These are phyloP conservation scores for Fusarium marasasianum DNA, from an alignment of 2,329 filamentous ascomycete species.

Conservation along the genomic window DNA sequence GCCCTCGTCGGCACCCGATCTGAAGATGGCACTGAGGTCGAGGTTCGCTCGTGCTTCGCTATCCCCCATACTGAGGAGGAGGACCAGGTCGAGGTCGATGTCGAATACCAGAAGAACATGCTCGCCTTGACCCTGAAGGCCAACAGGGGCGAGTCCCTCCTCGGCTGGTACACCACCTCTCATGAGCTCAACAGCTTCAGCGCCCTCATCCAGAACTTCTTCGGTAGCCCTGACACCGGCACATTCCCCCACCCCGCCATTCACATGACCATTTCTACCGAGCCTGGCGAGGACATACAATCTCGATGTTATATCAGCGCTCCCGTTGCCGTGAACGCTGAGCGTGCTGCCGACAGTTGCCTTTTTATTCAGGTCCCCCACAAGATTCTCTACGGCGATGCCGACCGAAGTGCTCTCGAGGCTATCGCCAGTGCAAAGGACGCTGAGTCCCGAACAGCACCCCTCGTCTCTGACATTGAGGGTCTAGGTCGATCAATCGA, in stretches of 20 bases:
- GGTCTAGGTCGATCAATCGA: slow-evolving; percentile 85
- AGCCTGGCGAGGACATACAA: slow-evolving; percentile 87
- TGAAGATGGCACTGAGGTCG: slow-evolving; percentile 96
- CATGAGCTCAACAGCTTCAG: slow-evolving; percentile 98
- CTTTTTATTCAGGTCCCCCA: slow-evolving; percentile 98
- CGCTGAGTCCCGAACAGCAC: slow-evolving; percentile 75
- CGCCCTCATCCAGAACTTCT: slow-evolving; percentile 98
- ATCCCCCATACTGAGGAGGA: slow-evolving; percentile 98
- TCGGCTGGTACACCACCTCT: slow-evolving; percentile 98
- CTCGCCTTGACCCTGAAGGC: slow-evolving; percentile 93
- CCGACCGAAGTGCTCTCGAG: slow-evolving; percentile 74
- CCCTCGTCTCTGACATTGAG: slow-evolving; percentile 88
- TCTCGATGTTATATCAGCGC: slow-evolving; percentile 95
- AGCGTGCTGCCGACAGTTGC: slow-evolving; percentile 94
- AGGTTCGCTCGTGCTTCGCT: slow-evolving; percentile 95
- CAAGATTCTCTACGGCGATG: slow-evolving; percentile 88
- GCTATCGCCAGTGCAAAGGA: slow-evolving; percentile 85
- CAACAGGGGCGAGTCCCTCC: slow-evolving; percentile 89
- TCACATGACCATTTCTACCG: slow-evolving; percentile 92
- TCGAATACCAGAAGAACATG: slow-evolving; percentile 99
- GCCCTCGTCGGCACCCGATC: slow-evolving; percentile 92
- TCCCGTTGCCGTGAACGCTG: slow-evolving; percentile 92
- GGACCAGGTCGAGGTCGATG: slow-evolving; percentile 98
- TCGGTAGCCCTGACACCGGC: slow-evolving; percentile 94
- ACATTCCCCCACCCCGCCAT: slow-evolving; percentile 98